Conservation (phyloP, 352 stramenopile species). For the Peronospora belbahrii region DNA sequence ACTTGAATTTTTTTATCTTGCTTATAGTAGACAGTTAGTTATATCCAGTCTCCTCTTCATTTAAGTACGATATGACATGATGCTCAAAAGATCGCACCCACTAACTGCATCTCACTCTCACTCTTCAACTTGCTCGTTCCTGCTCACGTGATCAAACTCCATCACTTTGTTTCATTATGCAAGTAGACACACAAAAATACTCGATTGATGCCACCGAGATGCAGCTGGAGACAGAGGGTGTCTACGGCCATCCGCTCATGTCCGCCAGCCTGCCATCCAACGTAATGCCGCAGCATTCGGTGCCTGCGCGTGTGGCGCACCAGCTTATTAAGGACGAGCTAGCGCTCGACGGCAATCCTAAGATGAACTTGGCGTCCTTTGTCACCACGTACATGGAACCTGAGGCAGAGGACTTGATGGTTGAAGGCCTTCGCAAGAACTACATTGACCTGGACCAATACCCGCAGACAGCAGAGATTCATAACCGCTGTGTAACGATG, state of each 20-base stretch:
- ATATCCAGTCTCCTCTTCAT: slow-evolving; percentile 1
- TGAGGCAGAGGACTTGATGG: slow-evolving; percentile 87
- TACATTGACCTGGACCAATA: slow-evolving; percentile 92
- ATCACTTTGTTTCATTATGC: slow-evolving; percentile 16
- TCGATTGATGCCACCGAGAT: slow-evolving; percentile 19
- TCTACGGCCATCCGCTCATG: slow-evolving; percentile 83
- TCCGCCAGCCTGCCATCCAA: slow-evolving; percentile 51
- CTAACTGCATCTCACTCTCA: slow-evolving; percentile 8
- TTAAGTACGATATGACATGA: slow-evolving; percentile 17
- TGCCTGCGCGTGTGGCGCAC: slow-evolving; percentile 75
- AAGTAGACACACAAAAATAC: slow-evolving; percentile 34
- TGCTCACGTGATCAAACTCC: slow-evolving; percentile 5
- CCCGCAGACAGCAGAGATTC: slow-evolving; percentile 88
- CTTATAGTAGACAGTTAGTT: too few relatives aligned
- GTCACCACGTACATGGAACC: slow-evolving; percentile 90
- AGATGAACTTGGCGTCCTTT: slow-evolving; percentile 89
- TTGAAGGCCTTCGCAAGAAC: slow-evolving; percentile 86
- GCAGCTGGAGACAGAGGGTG: slow-evolving; percentile 39
- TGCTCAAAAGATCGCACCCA: slow-evolving; percentile 21
- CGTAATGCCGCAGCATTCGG: slow-evolving; percentile 49
- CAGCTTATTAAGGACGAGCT: slow-evolving; percentile 88
- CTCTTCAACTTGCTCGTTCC: slow-evolving; percentile 19
- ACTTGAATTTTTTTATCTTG: not conserved
- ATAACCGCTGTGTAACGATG: slow-evolving; percentile 90
- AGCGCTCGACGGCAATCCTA: slow-evolving; percentile 82